These are phyloP conservation scores for Oehlia diaphana DNA, from an alignment of 192 early-diverging fungal genomes.

Conservation along the genomic window DNA sequence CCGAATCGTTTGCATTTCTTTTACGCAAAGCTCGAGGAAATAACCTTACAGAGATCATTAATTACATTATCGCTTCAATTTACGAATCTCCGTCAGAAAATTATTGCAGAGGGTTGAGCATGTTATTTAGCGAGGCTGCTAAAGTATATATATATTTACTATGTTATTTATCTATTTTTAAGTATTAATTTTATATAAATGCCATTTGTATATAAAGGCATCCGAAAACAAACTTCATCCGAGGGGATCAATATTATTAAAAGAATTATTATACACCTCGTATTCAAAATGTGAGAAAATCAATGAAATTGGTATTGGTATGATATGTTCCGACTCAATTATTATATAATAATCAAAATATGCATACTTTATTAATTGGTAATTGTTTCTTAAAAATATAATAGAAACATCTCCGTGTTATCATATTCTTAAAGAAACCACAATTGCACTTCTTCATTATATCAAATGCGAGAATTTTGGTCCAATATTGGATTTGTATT, in stretches of 20 bases:
- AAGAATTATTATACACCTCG: constrained; percentile 39
- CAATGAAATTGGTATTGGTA: neutral
- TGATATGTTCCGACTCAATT: neutral
- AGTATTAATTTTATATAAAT: neutral
- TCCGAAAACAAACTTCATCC: constrained; percentile 52
- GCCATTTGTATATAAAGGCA: neutral
- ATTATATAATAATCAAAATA: neutral
- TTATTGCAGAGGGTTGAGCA: constrained; percentile 74
- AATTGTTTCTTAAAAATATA: neutral
- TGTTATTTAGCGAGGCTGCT: constrained; percentile 83
- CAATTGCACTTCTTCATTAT: constrained; percentile 54
- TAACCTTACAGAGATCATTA: constrained; percentile 59
- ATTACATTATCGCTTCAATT: constrained; percentile 60
- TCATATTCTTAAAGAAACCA: constrained; percentile 45
- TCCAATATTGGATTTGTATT: constrained; percentile 44
- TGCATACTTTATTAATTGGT: neutral
- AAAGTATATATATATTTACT: constrained; percentile 48
- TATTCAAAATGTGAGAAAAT: constrained; percentile 30
- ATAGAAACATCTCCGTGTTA: constrained; percentile 35
- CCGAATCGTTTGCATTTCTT: constrained; percentile 90
- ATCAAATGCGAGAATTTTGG: constrained; percentile 48
- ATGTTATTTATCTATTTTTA: neutral
- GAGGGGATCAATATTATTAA: constrained; percentile 45
- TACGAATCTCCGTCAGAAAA: constrained; percentile 42
- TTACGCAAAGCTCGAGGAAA: constrained; percentile 74